A percentile compares a stretch with the other conserved stretches of the same genome.
Conservation (phyloP, 768 basidiomycete genomes). For the Leccinellum rugosiceps region DNA sequence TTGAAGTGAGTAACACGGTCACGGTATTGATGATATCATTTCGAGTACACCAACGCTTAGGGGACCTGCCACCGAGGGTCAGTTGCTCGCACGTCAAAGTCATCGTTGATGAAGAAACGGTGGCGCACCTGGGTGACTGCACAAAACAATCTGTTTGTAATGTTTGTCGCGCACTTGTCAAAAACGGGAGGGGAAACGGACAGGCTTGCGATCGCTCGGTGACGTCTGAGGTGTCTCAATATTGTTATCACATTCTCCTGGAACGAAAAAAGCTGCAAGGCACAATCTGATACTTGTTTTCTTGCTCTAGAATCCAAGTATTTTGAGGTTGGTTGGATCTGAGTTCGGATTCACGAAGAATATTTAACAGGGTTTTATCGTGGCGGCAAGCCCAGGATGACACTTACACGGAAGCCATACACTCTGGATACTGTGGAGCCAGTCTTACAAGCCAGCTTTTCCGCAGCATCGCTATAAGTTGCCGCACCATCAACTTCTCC, state of each 20-base stretch:
- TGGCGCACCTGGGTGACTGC: constrained; percentile 45
- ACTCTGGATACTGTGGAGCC: no score
- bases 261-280: constrained; percentile 1
- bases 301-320: constrained; percentile 42
- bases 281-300: constrained; percentile 44
- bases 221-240: constrained; percentile 18
- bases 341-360: constrained; percentile 45
- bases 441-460: no score
- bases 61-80: constrained; percentile 39
- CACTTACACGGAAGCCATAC: no score
- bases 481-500: no score
- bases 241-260: background rate
- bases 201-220: constrained; percentile 32
- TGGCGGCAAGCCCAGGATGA: no score
- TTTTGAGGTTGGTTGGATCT: constrained; percentile 44
- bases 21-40: constrained; percentile 63
- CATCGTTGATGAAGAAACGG: background rate
- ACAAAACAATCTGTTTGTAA: constrained; percentile 53
- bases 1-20: constrained; percentile 49
- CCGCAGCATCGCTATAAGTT: no score
- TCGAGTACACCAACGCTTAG: constrained; percentile 50
- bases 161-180: constrained; percentile 59
- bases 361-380: no score
- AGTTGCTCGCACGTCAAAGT: background rate
- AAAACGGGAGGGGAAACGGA: constrained; percentile 53